A percentile compares a stretch with the other conserved stretches of the same genome.
Evolutionary conservation across 352 stramenopile genomes (phyloP).

Genomic region (Globisporangium solare): DNA sequence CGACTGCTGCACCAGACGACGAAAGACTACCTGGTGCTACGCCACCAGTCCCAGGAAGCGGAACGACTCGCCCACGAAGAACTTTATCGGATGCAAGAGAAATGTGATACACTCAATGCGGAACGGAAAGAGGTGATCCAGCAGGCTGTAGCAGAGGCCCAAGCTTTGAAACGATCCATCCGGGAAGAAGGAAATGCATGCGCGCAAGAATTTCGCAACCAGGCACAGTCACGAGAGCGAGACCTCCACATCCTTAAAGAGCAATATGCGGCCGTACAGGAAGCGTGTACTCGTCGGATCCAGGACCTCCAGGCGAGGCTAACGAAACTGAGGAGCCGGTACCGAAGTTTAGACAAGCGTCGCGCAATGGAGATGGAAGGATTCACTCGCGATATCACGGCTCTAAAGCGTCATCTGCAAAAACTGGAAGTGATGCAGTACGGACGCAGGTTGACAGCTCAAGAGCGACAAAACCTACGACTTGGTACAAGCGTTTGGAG

Average conservation of each 20-base stretch:
- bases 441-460: slow-evolving; percentile 33
- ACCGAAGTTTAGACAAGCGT: slow-evolving; percentile 58
- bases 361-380: slow-evolving; percentile 83
- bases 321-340: slow-evolving; percentile 52
- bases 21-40: slow-evolving; percentile 72
- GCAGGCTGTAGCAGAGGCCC: slow-evolving; percentile 40
- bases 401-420: slow-evolving; percentile 60
- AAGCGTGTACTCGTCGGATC: slow-evolving; percentile 61
- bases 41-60: slow-evolving; percentile 57
- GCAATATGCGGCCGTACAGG: slow-evolving; percentile 72
- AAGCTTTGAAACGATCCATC: slow-evolving; percentile 38
- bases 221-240: slow-evolving; percentile 52
- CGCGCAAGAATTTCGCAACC: slow-evolving; percentile 47
- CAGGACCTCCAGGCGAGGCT: slow-evolving; percentile 65
- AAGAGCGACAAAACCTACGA: slow-evolving; percentile 42
- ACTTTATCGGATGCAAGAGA: slow-evolving; percentile 31
- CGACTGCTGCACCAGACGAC: slow-evolving; percentile 61
- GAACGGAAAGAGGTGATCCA: slow-evolving; percentile 39
- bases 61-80: slow-evolving; percentile 63
- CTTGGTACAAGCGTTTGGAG: slow-evolving; percentile 20
- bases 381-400: slow-evolving; percentile 62
- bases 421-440: slow-evolving; percentile 73
- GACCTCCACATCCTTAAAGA: slow-evolving; percentile 72
- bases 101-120: slow-evolving; percentile 28
- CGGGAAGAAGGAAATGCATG: slow-evolving; percentile 54